Base-by-base conservation (phyloP, 331 rosid species). In the Phaseolus coccineus region DNA sequence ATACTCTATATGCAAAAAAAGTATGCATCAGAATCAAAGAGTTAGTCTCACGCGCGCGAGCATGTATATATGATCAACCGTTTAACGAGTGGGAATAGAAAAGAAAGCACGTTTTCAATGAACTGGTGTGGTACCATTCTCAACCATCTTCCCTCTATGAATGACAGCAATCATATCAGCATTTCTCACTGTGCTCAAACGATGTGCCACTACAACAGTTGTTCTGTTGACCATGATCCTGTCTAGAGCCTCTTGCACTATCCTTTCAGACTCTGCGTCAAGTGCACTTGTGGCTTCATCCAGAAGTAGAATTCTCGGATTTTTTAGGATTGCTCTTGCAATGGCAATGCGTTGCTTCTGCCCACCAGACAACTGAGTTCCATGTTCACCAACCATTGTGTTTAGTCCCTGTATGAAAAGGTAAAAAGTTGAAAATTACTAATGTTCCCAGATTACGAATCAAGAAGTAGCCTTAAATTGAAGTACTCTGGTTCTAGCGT, bases 241-340 rank as follows among this genome's bases (percentile, higher is more conserved):
- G 73, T 87, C 88, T 8, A 87, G 80, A 69, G 90, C 87, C 82
- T 87, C 90, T 65, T 87, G 90, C 53, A 87, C 90, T 56, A 84
- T 33, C 80, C 87, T 84, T 66, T 87, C 90, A 31, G 90, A 87
- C 58, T 81, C 90, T 40, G 88, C 86, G 71, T 87, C 90, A 48
- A 87, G 90, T 6, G 87, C 90, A 74, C 87, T 87, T 31, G 90
- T 84, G 47, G 90, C 90, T 84, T 87, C 90, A 70, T 87, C 90
- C 8, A 87, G 82, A 39, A 87, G 86, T 50, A 87, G 71, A 52
- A 87, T 87, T 71, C 85, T 69, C 2, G 90, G 90, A 78, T 87
- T 59, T 80, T 87, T 87, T n/a, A 87, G 61, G 71, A 87, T 87
- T 33, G 90, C 90, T 63, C 90, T 84, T 57, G 90, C 87, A 28